Conservation (phyloP, 163 green algal species). For the Scenedesmus sp. region DNA sequence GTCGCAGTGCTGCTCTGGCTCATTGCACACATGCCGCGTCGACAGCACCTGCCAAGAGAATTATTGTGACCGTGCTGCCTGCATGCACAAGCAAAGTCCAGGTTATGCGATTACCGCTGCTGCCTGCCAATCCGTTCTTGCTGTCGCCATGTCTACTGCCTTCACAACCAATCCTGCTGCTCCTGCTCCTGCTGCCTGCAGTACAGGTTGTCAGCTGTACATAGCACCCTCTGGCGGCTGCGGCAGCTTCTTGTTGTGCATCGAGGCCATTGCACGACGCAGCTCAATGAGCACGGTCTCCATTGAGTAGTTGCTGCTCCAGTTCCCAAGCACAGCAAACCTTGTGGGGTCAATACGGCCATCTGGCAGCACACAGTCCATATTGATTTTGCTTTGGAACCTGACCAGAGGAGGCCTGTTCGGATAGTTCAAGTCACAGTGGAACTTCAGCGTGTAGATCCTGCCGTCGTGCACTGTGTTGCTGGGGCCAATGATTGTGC, state of each 20-base stretch:
- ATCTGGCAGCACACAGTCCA: conserved; percentile 85
- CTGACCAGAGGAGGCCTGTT: conserved; percentile 71
- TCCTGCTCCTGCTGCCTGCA: not conserved
- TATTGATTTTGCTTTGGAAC: conserved; percentile 92
- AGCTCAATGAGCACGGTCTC: conserved; percentile 93
- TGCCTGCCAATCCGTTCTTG: not conserved
- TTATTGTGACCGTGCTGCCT: not conserved
- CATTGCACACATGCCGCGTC: not conserved
- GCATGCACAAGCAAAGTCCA: not conserved
- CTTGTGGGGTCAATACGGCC: conserved; percentile 81
- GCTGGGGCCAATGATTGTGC: conserved; percentile 98
- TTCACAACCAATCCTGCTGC: not conserved
- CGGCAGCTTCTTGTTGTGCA: conserved; percentile 89
- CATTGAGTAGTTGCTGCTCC: conserved; percentile 92
- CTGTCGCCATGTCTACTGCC: not conserved
- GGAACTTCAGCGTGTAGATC: conserved; percentile 94
- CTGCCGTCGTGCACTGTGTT: conserved; percentile 92
- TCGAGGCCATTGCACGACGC: conserved; percentile 86
- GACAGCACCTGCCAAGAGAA: not conserved
- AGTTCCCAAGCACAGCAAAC: conserved; percentile 88
- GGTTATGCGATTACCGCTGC: not conserved
- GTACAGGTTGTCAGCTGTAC: conserved; percentile 67
- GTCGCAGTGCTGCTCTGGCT: too few relatives aligned
- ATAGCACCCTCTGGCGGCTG: conserved; percentile 92
- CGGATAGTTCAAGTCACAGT: conserved; percentile 92